Evolutionary conservation across 2,329 filamentous ascomycete species (phyloP), one percentile per base, ranked within the genome.

Genomic region (Zarea fungicola): DNA sequence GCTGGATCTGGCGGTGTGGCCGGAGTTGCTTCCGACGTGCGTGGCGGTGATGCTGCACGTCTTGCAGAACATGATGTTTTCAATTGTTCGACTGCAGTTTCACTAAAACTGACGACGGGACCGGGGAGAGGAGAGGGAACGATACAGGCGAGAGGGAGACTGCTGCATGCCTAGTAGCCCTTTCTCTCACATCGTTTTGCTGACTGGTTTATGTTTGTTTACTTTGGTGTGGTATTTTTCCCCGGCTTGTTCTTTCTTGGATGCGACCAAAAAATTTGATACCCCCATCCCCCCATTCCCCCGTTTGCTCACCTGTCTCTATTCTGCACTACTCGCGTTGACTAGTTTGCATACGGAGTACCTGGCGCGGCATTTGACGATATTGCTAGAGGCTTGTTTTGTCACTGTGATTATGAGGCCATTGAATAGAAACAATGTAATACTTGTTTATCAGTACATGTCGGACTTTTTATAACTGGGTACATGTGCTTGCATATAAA

Each of bases 61-160:
- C 43, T 60, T 85, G 64, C 83, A 86, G 66, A 86, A 85, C 62
- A 86, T 86, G 83, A 65, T 86, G 49, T 85, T 86, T 66, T 82
- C 80, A 39, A 85, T 86, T 58, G 78, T 85, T 29, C 74, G 82
- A 54, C 65, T 86, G 59, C 75, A 79, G 54, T 85, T 86, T 56
- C 70, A 64, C 29, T 65, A 54, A 62, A 18, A 13, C 16, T 5
- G 25, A 21, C n/a, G n/a, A n/a, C n/a, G 16, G 13, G n/a, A n/a
- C 5, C 6, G 14, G 28, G 26, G 19, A 34, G 31, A 26, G 22
- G 11, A 14, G 32, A 45, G 32, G n/a, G n/a, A n/a, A n/a, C n/a
- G n/a, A n/a, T n/a, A n/a, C n/a, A n/a, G n/a, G n/a, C n/a, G n/a
- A n/a, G n/a, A n/a, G n/a, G n/a, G n/a, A n/a, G n/a, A n/a, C n/a